phyloP scores from a whole-genome alignment of 2,329 filamentous ascomycete species.

The Trichoderma sp. region DNA sequence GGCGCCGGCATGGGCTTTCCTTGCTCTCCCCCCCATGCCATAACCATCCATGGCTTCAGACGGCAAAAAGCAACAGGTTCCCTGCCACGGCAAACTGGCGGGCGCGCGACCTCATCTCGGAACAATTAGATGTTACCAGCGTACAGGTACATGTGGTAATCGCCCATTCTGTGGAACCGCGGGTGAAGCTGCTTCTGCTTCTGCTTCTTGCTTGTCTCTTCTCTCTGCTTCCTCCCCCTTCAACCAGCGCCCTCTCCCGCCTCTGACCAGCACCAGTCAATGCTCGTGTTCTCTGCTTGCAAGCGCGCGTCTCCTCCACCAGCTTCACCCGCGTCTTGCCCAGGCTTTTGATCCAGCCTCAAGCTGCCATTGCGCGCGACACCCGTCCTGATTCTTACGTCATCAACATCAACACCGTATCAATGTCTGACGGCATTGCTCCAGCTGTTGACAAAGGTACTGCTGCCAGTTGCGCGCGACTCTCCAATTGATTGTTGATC shows the following conservation, averaged over 20 bases:
- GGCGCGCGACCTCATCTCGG: slow-evolving; percentile 26
- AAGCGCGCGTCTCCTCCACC: slow-evolving; percentile 2
- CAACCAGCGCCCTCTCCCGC: neutral
- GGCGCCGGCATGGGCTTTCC: slow-evolving; percentile 18
- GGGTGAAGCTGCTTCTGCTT: slow-evolving; percentile 7
- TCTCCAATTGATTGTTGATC: neutral
- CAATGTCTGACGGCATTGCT: slow-evolving; percentile 37
- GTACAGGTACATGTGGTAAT: neutral
- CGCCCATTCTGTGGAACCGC: slow-evolving; percentile 18
- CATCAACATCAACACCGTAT: slow-evolving; percentile 30
- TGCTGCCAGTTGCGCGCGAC: neutral
- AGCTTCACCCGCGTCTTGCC: neutral
- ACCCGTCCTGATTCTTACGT: slow-evolving; percentile 28
- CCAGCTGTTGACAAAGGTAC: slow-evolving; percentile 38
- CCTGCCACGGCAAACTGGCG: slow-evolving; percentile 25
- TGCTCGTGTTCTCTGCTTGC: neutral
- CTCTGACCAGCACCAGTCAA: neutral
- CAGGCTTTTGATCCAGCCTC: neutral
- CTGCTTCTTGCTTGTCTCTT: neutral
- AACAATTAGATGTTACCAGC: slow-evolving; percentile 9
- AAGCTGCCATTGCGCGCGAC: slow-evolving; percentile 2
- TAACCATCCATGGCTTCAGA: slow-evolving; percentile 8
- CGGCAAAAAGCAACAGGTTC: slow-evolving; percentile 22
- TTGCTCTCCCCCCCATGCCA: slow-evolving; percentile 5
- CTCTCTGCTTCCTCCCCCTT: neutral